These are phyloP conservation scores for Acanthamoeba triangularis DNA, from an alignment of 208 protist species.

Conservation along the genomic window DNA sequence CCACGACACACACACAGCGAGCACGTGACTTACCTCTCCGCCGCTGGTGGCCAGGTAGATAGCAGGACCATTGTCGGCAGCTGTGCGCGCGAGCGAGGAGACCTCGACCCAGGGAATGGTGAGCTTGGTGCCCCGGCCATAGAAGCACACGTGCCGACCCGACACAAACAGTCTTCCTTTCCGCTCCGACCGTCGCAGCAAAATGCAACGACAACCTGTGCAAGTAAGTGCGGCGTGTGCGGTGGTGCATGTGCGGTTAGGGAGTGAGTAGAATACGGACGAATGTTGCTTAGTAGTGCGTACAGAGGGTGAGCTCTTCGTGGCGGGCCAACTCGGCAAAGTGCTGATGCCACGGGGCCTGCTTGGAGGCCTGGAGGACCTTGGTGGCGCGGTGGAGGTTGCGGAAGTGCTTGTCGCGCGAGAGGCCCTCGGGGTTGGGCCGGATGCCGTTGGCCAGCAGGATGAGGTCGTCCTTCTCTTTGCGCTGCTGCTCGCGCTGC, in stretches of 20 bases:
- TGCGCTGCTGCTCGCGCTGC: slow-evolving; percentile 37
- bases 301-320: slow-evolving; percentile 63
- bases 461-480: slow-evolving; percentile 40
- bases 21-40: background rate
- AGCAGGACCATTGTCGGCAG: background rate
- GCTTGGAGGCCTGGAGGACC: slow-evolving; percentile 46
- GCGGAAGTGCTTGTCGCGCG: slow-evolving; percentile 17
- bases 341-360: slow-evolving; percentile 53
- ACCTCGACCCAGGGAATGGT: slow-evolving; percentile 59
- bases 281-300: background rate
- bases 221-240: background rate
- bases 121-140: background rate
- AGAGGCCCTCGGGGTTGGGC: background rate
- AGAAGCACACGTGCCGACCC: slow-evolving; percentile 57
- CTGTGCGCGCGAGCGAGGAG: slow-evolving; percentile 1
- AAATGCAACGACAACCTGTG: slow-evolving; percentile 25
- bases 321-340: slow-evolving; percentile 37
- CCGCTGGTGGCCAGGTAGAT: slow-evolving; percentile 50
- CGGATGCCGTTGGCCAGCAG: background rate
- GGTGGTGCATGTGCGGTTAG: background rate
- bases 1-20: too few species aligned
- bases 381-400: slow-evolving; percentile 35
- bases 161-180: slow-evolving; percentile 50
- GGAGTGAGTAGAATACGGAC: background rate
- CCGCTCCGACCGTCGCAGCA: slow-evolving; percentile 27